Conservation (phyloP, 106 monocot genomes). For the Acorus calamus region DNA sequence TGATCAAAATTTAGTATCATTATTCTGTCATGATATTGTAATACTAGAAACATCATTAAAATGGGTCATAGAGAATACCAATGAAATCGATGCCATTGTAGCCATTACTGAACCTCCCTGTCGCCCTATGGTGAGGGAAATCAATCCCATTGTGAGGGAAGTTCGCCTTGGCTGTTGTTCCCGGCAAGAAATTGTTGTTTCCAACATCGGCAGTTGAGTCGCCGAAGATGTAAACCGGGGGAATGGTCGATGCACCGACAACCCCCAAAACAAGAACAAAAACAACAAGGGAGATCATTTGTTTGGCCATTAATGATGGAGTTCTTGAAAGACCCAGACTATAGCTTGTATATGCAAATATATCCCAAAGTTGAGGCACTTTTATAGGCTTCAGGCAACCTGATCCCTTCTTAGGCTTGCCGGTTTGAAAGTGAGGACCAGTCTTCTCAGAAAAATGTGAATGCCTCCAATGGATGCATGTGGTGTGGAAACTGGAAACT, state of each 20-base stretch:
- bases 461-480: too few species aligned
- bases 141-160: conserved; percentile 60
- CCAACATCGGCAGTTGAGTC: conserved; percentile 71
- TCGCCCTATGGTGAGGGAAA: conserved; percentile 40
- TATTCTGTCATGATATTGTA: too few species aligned
- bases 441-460: too few species aligned
- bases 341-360: too few species aligned
- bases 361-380: too few species aligned
- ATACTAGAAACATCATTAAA: too few species aligned
- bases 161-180: conserved; percentile 37
- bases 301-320: background rate
- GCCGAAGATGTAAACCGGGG: conserved; percentile 60
- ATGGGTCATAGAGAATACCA: conserved; percentile 12
- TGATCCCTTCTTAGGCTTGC: too few species aligned
- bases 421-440: too few species aligned
- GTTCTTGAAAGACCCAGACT: too few species aligned
- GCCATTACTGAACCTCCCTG: conserved; percentile 69
- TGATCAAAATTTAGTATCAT: too few species aligned
- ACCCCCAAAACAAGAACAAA: background rate
- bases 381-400: too few species aligned
- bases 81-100: conserved; percentile 61
- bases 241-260: conserved; percentile 10
- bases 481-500: too few species aligned
- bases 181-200: conserved; percentile 54
- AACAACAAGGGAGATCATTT: background rate